Percentiles rank a stretch among this genome's conserved stretches.
Evolutionary conservation across 371 early-diverging fungal genomes (phyloP).

Genomic region (Enteropsectra breve): DNA sequence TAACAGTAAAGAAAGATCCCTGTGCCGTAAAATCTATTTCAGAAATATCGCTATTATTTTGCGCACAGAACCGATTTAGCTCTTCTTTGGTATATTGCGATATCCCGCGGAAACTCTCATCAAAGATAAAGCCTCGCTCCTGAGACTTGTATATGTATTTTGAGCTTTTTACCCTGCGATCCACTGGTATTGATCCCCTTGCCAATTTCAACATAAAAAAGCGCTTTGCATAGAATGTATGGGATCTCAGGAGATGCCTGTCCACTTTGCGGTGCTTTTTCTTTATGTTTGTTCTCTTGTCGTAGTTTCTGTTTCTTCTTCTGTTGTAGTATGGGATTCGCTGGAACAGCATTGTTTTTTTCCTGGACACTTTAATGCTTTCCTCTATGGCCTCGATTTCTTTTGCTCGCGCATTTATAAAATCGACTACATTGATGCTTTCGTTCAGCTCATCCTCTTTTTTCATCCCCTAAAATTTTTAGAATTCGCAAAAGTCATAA

Average conservation of each 20-base stretch:
- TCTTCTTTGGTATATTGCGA: conserved; percentile 9
- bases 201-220: conserved; percentile 49
- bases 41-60: background rate
- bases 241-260: conserved; percentile 40
- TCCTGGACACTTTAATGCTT: conserved; percentile 28
- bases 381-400: conserved; percentile 51
- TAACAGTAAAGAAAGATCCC: conserved; percentile 4
- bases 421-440: conserved; percentile 36
- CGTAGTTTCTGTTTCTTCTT: conserved; percentile 44
- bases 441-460: background rate
- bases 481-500: too few relatives aligned
- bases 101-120: conserved; percentile 43
- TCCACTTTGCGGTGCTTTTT: conserved; percentile 18
- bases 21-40: background rate
- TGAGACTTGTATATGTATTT: conserved; percentile 52
- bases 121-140: conserved; percentile 47
- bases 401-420: conserved; percentile 42
- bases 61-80: background rate
- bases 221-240: conserved; percentile 54
- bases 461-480: too few relatives aligned
- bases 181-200: conserved; percentile 24
- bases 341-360: conserved; percentile 49
- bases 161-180: conserved; percentile 37
- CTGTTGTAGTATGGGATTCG: conserved; percentile 49
- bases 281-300: conserved; percentile 10